phyloP scores from a whole-genome alignment of 306 rosid species.

The Vigna unguiculata region DNA sequence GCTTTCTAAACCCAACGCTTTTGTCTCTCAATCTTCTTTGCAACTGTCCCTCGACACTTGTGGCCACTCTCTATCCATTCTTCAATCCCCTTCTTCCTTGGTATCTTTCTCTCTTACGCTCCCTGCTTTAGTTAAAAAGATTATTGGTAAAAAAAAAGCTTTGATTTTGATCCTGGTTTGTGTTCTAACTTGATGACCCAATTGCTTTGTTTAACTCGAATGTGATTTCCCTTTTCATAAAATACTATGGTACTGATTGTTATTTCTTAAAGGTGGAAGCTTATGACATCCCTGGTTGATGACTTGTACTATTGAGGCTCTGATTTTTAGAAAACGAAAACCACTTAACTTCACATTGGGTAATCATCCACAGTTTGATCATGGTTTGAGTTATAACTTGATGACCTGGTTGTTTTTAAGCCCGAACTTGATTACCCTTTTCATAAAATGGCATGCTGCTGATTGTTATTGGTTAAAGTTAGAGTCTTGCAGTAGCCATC shows the following conservation, averaged over 20 bases:
- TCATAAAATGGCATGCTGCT: neutral
- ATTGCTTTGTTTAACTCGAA: constrained; percentile 17
- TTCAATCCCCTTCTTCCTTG: constrained; percentile 91
- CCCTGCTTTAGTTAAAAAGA: neutral
- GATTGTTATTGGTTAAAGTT: constrained; percentile 30
- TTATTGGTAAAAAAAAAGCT: constrained; percentile 39
- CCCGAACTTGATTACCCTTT: constrained; percentile 23
- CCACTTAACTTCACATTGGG: neutral
- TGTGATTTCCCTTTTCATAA: constrained; percentile 29
- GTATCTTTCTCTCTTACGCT: constrained; percentile 38
- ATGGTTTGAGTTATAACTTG: neutral
- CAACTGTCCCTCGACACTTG: constrained; percentile 71
- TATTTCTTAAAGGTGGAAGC: constrained; percentile 12
- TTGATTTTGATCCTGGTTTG: constrained; percentile 9
- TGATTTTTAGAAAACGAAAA: neutral
- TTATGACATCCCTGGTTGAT: constrained; percentile 34
- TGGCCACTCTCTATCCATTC: constrained; percentile 82
- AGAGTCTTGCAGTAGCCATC: constrained; percentile 14
- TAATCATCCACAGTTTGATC: neutral
- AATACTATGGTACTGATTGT: neutral
- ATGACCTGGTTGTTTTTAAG: constrained; percentile 35
- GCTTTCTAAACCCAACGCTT: constrained; percentile 73
- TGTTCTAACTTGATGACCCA: constrained; percentile 26
- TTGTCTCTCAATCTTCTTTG: constrained; percentile 78
- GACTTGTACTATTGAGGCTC: neutral